Percentiles rank a stretch among this genome's conserved stretches.
Conservation (phyloP, 148 eudicot species). For the Cornus controversa region DNA sequence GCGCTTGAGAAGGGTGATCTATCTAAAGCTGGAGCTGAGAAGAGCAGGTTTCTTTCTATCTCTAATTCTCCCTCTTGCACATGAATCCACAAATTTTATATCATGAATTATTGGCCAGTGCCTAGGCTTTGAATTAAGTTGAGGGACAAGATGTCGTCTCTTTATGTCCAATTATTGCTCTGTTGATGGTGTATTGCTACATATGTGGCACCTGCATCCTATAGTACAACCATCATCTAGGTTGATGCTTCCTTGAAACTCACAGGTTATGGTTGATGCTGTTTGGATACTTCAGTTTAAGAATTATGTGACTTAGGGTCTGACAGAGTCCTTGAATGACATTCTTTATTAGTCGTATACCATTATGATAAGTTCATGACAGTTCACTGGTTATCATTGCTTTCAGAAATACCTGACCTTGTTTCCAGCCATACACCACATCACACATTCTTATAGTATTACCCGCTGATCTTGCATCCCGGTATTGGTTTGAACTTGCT, state of each 20-base stretch:
- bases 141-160: not conserved
- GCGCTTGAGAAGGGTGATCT: conserved; percentile 76
- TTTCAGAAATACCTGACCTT: not conserved
- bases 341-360: not conserved
- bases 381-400: not conserved
- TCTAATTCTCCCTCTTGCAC: not conserved
- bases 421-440: no score
- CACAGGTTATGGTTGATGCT: not conserved
- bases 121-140: not conserved
- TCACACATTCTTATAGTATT: not conserved
- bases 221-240: not conserved
- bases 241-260: not conserved
- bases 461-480: not conserved
- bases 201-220: not conserved
- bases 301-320: no score
- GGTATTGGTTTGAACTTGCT: not conserved
- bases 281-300: not conserved
- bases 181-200: not conserved
- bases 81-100: not conserved
- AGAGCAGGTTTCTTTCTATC: conserved; percentile 49
- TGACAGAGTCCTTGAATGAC: no score
- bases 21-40: conserved; percentile 64
- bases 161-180: not conserved
- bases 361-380: not conserved
- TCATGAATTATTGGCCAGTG: not conserved